phyloP scores from a whole-genome alignment of 1,139 yeast species.

The Geotrichum fermentans region DNA sequence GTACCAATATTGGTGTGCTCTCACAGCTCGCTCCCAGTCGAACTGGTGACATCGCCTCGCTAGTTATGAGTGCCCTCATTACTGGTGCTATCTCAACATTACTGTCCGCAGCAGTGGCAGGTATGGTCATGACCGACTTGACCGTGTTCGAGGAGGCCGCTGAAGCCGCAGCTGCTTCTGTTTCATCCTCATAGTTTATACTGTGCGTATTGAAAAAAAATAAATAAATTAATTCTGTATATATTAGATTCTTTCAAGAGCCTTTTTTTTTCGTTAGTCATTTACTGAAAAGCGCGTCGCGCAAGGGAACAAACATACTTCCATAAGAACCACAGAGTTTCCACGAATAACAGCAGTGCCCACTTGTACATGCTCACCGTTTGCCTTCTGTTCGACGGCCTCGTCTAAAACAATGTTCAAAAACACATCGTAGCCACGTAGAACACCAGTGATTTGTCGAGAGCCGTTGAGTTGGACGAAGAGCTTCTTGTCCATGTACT shows the following conservation, averaged over 20 bases:
- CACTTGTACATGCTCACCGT: conserved; percentile 49
- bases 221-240: neutral
- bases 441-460: conserved; percentile 64
- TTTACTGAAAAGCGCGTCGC: neutral
- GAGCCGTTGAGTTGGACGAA: conserved; percentile 69
- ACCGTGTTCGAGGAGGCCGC: conserved; percentile 16
- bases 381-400: conserved; percentile 56
- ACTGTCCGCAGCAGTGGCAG: conserved; percentile 56
- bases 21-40: conserved; percentile 53
- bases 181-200: conserved; percentile 1
- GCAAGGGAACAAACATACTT: conserved; percentile 28
- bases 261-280: conserved; percentile 18
- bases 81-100: conserved; percentile 16
- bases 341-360: conserved; percentile 50
- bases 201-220: neutral
- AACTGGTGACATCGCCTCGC: conserved; percentile 47
- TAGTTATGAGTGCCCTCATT: conserved; percentile 49
- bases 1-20: conserved; percentile 60
- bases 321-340: conserved; percentile 43
- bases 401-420: conserved; percentile 69
- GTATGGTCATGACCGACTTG: conserved; percentile 58
- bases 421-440: conserved; percentile 77
- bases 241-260: conserved; percentile 30
- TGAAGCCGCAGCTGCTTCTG: conserved; percentile 3
- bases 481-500: conserved; percentile 75